These are phyloP conservation scores for Infundibulicybe gibba DNA, from an alignment of 768 basidiomycete species.

Conservation along the genomic window DNA sequence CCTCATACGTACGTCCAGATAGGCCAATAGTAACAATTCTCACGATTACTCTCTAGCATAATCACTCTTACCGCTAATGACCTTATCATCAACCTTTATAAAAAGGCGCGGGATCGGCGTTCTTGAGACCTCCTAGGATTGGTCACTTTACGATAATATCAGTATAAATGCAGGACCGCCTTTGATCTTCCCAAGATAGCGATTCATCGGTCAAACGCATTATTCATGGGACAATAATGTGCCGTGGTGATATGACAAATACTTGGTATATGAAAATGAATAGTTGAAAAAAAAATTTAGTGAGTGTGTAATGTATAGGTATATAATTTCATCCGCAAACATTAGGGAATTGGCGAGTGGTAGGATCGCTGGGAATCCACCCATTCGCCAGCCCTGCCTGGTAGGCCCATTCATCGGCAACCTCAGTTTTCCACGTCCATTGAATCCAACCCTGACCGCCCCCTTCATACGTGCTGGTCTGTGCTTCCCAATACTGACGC, in stretches of 20 bases:
- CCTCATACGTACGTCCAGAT: conserved; percentile 75
- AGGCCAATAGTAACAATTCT: not conserved
- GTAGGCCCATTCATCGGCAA: conserved; percentile 89
- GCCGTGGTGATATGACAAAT: not conserved
- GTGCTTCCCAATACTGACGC: conserved; percentile 81
- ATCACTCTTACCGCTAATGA: conserved; percentile 90
- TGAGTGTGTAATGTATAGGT: not conserved
- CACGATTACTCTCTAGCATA: conserved; percentile 46
- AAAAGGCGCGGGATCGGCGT: conserved; percentile 31
- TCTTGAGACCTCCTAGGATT: conserved; percentile 19
- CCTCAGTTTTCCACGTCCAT: conserved; percentile 85
- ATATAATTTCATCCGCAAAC: conserved; percentile 47
- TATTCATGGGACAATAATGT: no score
- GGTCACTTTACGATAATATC: no score
- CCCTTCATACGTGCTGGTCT: conserved; percentile 65
- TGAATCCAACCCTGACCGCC: conserved; percentile 70
- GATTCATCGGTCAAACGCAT: no score
- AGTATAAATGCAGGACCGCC: no score
- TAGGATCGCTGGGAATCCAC: conserved; percentile 74
- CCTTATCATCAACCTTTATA: conserved; percentile 68
- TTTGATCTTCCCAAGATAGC: no score
- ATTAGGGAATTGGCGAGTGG: conserved; percentile 47
- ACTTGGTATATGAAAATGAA: not conserved
- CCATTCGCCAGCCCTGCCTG: conserved; percentile 74
- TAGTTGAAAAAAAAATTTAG: not conserved